A percentile compares a stretch with the other conserved stretches of the same genome.
These are phyloP conservation scores for Durotheca rogersii DNA, from an alignment of 495 filamentous ascomycete genomes.

Conservation along the genomic window DNA sequence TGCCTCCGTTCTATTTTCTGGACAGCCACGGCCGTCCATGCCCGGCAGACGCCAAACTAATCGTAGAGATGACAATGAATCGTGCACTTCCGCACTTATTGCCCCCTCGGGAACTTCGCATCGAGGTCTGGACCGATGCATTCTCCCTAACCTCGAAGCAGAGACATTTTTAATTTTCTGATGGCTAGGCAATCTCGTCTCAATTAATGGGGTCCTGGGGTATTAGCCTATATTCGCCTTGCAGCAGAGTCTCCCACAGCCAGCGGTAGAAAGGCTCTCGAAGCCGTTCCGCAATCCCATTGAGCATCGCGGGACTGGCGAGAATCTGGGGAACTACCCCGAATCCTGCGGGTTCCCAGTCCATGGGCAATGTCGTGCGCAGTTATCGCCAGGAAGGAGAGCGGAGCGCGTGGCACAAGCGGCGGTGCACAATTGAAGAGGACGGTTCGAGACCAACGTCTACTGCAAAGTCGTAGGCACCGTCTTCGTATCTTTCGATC, in stretches of 20 bases:
- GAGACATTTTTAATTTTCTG: constrained; percentile 5
- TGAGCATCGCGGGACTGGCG: background rate
- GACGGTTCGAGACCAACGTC: background rate
- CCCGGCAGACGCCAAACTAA: too few relatives aligned
- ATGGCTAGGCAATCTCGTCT: constrained; percentile 13
- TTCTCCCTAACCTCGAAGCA: constrained; percentile 7
- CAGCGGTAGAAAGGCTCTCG: constrained; percentile 24
- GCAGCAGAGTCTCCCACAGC: constrained; percentile 12
- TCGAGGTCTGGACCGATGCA: constrained; percentile 1
- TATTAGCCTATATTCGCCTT: constrained; percentile 29
- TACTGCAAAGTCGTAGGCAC: background rate
- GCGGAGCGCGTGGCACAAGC: constrained; percentile 15
- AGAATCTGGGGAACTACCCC: constrained; percentile 22
- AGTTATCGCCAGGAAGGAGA: background rate
- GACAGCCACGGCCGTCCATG: too few relatives aligned
- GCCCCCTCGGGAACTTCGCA: constrained; percentile 9
- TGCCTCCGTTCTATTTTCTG: too few relatives aligned
- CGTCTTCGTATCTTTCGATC: constrained; percentile 9
- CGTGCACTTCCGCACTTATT: background rate
- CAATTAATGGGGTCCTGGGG: constrained; percentile 24
- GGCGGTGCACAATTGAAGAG: background rate
- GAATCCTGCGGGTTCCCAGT: background rate
- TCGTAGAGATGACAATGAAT: background rate
- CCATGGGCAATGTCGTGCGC: background rate
- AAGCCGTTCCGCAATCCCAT: constrained; percentile 13